Evolutionary conservation across 2,329 filamentous ascomycete species (phyloP), one percentile per base, ranked within the genome.

Genomic region (Colletotrichum sp.): DNA sequence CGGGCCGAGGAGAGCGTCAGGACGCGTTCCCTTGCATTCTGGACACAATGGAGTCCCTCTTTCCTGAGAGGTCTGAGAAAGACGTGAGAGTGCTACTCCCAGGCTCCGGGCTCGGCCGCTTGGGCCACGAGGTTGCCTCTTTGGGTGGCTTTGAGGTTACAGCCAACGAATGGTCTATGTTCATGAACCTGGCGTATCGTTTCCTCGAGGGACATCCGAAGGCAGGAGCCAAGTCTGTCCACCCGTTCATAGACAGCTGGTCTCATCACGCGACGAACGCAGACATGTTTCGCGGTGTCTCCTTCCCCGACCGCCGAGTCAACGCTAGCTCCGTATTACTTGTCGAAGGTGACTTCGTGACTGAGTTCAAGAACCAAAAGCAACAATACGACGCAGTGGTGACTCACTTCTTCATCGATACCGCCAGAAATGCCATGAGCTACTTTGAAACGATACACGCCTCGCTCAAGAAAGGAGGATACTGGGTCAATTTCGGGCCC

Each of bases 351-450:
- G 90, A 92, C 78, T 92, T 92, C 77, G 89, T 87, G 0, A 87
- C 86, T 1, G 82, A 78, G 4, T 87, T 87, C 76, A 72, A 79
- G 4, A 52, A 81, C 2, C 66, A 66, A 77, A 0, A 79, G 79
- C 4, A 26, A 1, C 67, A 78, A 6, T 92, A 85, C 79, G 90
- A 92, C 69, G 83, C 87, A 1, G 81, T 92, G 0, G 81, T 91
- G 0, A 91, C 90, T 0, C 87, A 91, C 59, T 92, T 92, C 82
- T 92, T 92, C 81, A 91, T 92, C 77, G 90, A 92, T 79, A 92
- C 90, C 0, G 90, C 90, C 0, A 86, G 89, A 1, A 92, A 92
- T 70, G 80, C 91, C 2, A 85, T 91, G 80, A 82, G 79, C 1
- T 92, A 92, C 76, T 83, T 92, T 8, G 89, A 92, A 26, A 26